phyloP scores from a whole-genome alignment of 495 filamentous ascomycete genomes.

The Penicillium soppii region DNA sequence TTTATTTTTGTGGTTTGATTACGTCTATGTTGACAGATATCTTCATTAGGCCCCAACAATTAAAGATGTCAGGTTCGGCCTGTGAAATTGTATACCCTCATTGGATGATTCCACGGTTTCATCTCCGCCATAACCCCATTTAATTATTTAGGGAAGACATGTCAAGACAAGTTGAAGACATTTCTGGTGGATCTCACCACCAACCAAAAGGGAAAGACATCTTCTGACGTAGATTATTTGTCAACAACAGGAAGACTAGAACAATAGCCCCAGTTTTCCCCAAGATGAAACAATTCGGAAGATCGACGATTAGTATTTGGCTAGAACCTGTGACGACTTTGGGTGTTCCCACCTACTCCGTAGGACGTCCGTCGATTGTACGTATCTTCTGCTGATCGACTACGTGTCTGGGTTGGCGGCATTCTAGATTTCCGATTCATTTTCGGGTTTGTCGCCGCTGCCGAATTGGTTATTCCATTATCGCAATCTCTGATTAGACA shows the following conservation, averaged over 20 bases:
- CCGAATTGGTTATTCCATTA: too few relatives aligned
- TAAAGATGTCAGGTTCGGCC: background rate
- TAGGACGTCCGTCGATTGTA: background rate
- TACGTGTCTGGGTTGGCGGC: background rate
- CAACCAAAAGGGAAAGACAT: background rate
- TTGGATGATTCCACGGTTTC: background rate
- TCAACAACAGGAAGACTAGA: too few relatives aligned
- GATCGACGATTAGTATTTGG: conserved; percentile 19
- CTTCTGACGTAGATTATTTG: background rate
- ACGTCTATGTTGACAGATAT: conserved; percentile 6
- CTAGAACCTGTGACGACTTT: background rate
- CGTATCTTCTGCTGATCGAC: background rate
- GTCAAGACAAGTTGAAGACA: too few relatives aligned
- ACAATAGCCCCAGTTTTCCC: background rate
- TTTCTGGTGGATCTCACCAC: too few relatives aligned
- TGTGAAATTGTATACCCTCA: background rate
- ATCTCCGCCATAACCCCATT: too few relatives aligned
- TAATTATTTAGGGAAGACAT: too few relatives aligned
- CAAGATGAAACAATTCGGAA: conserved; percentile 21
- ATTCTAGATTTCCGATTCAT: too few relatives aligned
- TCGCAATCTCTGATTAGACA: too few relatives aligned
- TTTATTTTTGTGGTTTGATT: background rate
- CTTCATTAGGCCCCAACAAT: background rate
- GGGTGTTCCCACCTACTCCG: background rate
- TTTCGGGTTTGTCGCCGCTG: too few relatives aligned